These are phyloP conservation scores for Setomelanomma holmii DNA, from an alignment of 2,329 filamentous ascomycete genomes.

Conservation along the genomic window DNA sequence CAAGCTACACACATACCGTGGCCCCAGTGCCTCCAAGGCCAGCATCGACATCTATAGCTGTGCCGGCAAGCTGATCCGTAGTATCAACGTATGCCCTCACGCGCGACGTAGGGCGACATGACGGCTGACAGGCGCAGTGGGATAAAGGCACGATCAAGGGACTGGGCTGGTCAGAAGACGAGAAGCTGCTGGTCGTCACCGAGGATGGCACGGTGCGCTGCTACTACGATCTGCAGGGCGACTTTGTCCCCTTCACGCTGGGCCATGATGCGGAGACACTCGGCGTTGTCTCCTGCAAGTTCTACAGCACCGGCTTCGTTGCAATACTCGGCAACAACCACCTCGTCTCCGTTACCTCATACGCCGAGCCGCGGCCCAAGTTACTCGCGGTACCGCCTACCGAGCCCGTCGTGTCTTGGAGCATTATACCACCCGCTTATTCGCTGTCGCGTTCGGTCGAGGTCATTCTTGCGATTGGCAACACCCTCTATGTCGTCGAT, in stretches of 20 bases:
- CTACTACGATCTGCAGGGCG: constrained; percentile 89
- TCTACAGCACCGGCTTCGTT: constrained; percentile 92
- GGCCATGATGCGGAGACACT: constrained; percentile 87
- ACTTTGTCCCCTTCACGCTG: constrained; percentile 93
- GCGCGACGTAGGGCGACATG: background rate
- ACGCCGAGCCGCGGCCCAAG: constrained; percentile 88
- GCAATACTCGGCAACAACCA: constrained; percentile 88
- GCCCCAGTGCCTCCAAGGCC: constrained; percentile 74
- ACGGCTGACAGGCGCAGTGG: constrained; percentile 63
- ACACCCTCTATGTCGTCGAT: constrained; percentile 87
- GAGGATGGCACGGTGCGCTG: constrained; percentile 89
- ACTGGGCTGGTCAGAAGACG: constrained; percentile 95
- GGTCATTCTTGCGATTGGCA: constrained; percentile 82
- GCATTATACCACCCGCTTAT: constrained; percentile 83
- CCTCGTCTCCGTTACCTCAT: constrained; percentile 84
- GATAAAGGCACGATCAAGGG: constrained; percentile 87
- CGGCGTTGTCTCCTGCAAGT: constrained; percentile 86
- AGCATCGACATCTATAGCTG: constrained; percentile 95
- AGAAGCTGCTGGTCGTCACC: constrained; percentile 86
- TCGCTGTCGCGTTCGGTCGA: constrained; percentile 93
- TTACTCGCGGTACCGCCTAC: constrained; percentile 78
- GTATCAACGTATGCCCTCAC: constrained; percentile 66
- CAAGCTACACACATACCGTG: constrained; percentile 81
- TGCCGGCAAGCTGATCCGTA: constrained; percentile 84
- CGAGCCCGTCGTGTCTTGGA: constrained; percentile 85